Percentiles rank a stretch among this genome's conserved stretches.
These are phyloP conservation scores for Ogataea corticis DNA, from an alignment of 805 yeast species.

Conservation along the genomic window DNA sequence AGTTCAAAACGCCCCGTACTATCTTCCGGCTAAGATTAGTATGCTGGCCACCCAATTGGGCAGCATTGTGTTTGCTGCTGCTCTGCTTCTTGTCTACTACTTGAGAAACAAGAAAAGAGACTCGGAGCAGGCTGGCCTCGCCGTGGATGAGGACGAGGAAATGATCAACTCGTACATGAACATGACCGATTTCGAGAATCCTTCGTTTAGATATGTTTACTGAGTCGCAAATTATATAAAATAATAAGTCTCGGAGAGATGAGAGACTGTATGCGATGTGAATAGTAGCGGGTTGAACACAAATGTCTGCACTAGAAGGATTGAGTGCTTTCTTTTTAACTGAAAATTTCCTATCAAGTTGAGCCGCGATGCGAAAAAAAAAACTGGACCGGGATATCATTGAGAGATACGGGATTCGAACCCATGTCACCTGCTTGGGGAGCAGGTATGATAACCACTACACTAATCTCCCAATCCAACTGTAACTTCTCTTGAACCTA, in stretches of 20 bases:
- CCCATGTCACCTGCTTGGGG: slow-evolving; percentile 94
- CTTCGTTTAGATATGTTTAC: slow-evolving; percentile 52
- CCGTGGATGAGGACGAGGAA: slow-evolving; percentile 29
- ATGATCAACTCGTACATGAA: slow-evolving; percentile 47
- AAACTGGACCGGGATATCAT: slow-evolving; percentile 21
- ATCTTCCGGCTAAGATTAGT: slow-evolving; percentile 57
- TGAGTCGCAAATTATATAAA: slow-evolving; percentile 17
- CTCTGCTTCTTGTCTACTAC: slow-evolving; percentile 42
- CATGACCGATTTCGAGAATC: slow-evolving; percentile 58
- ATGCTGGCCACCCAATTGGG: slow-evolving; percentile 54
- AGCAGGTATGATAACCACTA: slow-evolving; percentile 92
- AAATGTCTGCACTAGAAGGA: too few relatives aligned
- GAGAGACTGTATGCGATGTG: too few relatives aligned
- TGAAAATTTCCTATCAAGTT: too few relatives aligned
- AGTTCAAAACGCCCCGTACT: slow-evolving; percentile 51
- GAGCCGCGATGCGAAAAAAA: too few relatives aligned
- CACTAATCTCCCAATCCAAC: slow-evolving; percentile 71
- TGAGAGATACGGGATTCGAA: slow-evolving; percentile 92
- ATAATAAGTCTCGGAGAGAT: too few relatives aligned
- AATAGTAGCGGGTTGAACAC: too few relatives aligned
- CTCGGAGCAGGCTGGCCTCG: slow-evolving; percentile 40
- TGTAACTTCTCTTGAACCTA: too few relatives aligned
- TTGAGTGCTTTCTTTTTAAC: too few relatives aligned
- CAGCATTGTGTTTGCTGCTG: slow-evolving; percentile 41
- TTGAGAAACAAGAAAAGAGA: slow-evolving; percentile 51